Conservation (phyloP, 179 eudicot species). For the Silene noctiflora region DNA sequence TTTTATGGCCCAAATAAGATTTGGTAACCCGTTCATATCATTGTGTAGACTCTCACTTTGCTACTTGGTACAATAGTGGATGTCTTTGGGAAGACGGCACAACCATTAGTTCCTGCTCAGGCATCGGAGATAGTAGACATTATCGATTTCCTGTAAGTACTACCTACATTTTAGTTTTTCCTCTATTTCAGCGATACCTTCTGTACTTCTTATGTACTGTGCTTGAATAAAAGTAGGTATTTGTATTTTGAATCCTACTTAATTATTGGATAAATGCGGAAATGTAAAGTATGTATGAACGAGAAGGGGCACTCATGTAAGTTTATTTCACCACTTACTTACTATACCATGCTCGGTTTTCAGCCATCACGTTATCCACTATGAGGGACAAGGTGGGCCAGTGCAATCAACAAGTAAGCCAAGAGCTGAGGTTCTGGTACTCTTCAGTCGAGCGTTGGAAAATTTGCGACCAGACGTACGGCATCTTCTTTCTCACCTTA, state of each 20-base stretch:
- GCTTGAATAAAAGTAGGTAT: too few relatives aligned
- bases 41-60: conserved; percentile 61
- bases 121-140: conserved; percentile 86
- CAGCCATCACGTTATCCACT: conserved; percentile 87
- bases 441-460: conserved; percentile 65
- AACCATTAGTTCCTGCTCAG: conserved; percentile 60
- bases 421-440: conserved; percentile 64
- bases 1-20: background rate
- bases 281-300: background rate
- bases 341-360: background rate
- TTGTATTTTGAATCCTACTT: background rate
- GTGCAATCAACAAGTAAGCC: conserved; percentile 87
- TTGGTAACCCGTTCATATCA: background rate
- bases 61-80: conserved; percentile 73
- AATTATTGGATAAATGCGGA: background rate
- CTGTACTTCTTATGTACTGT: background rate
- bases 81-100: conserved; percentile 82
- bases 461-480: conserved; percentile 76
- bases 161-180: background rate
- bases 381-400: conserved; percentile 95
- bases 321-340: background rate
- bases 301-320: background rate
- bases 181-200: background rate
- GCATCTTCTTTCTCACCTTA: conserved; percentile 80
- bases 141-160: conserved; percentile 87